Conservation (phyloP, 2,329 filamentous ascomycete species). For the Lizonia empirigonia region DNA sequence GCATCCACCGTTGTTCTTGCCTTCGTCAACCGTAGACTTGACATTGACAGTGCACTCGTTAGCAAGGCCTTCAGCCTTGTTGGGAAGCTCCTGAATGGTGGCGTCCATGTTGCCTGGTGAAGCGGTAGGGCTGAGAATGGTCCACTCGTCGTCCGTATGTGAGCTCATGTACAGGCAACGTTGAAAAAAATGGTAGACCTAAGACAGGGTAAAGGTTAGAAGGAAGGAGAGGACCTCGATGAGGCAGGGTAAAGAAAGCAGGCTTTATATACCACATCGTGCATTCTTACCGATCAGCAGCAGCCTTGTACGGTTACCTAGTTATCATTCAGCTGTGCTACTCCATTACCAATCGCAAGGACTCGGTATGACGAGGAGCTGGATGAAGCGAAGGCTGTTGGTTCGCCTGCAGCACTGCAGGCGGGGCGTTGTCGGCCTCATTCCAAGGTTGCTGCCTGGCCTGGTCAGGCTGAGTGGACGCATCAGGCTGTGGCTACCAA, state of each 20-base stretch:
- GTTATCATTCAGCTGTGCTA: neutral
- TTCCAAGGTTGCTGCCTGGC: constrained; percentile 11
- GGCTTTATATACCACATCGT: neutral
- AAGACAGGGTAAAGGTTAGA: neutral
- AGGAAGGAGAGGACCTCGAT: neutral
- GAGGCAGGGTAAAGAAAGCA: neutral
- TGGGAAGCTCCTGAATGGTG: constrained; percentile 19
- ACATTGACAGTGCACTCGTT: neutral
- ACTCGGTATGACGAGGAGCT: neutral
- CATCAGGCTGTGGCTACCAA: neutral
- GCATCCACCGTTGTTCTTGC: constrained; percentile 5
- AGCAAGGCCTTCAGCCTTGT: neutral
- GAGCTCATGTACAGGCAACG: constrained; percentile 29
- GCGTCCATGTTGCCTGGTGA: constrained; percentile 12
- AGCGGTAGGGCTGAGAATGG: constrained; percentile 17
- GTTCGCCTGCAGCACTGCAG: constrained; percentile 4
- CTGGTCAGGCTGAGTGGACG: constrained; percentile 1
- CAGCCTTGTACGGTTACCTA: constrained; percentile 1
- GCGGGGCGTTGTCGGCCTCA: constrained; percentile 10
- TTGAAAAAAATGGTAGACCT: neutral
- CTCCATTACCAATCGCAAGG: neutral
- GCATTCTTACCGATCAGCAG: constrained; percentile 2
- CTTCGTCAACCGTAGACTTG: neutral
- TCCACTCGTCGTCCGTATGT: constrained; percentile 28
- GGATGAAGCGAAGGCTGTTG: constrained; percentile 9